phyloP scores from a whole-genome alignment of 1,284 basidiomycete species.

The Acaromyces ingoldii region DNA sequence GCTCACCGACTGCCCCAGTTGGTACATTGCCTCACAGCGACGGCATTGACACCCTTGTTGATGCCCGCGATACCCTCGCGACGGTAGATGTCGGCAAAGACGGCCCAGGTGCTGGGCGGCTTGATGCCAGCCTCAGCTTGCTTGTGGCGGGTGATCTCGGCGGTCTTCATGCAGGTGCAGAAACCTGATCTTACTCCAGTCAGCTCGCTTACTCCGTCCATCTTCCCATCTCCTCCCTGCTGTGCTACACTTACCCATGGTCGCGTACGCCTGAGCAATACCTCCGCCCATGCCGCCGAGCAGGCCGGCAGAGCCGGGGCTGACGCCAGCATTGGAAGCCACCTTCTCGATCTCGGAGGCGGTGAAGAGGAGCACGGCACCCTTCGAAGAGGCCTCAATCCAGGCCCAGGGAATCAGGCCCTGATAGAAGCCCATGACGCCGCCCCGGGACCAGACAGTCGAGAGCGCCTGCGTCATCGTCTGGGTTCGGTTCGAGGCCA shows the following conservation, averaged over 20 bases:
- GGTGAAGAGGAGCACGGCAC: slow-evolving; percentile 90
- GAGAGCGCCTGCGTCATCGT: slow-evolving; percentile 79
- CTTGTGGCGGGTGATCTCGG: slow-evolving; percentile 96
- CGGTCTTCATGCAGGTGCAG: slow-evolving; percentile 66
- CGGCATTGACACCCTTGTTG: slow-evolving; percentile 99
- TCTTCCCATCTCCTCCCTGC: not conserved
- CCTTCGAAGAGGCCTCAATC: slow-evolving; percentile 99
- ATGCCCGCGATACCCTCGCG: slow-evolving; percentile 90
- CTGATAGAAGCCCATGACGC: slow-evolving; percentile 87
- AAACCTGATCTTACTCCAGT: slow-evolving; percentile 61
- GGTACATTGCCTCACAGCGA: slow-evolving; percentile 87
- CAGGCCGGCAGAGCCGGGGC: slow-evolving; percentile 76
- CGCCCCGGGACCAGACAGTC: slow-evolving; percentile 87
- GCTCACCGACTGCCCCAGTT: slow-evolving; percentile 95
- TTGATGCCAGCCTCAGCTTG: slow-evolving; percentile 81
- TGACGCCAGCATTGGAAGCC: slow-evolving; percentile 65
- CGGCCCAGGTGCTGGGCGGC: slow-evolving; percentile 79
- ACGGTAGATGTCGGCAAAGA: slow-evolving; percentile 90
- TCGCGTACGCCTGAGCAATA: slow-evolving; percentile 95
- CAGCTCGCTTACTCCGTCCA: not conserved
- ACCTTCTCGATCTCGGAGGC: slow-evolving; percentile 87
- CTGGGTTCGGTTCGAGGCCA: slow-evolving; percentile 59
- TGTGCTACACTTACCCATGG: slow-evolving; percentile 73
- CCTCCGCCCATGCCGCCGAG: slow-evolving; percentile 97
- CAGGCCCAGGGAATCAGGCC: slow-evolving; percentile 99